Conservation (phyloP, 2,329 filamentous ascomycete genomes). For the Xylaria digitata region DNA sequence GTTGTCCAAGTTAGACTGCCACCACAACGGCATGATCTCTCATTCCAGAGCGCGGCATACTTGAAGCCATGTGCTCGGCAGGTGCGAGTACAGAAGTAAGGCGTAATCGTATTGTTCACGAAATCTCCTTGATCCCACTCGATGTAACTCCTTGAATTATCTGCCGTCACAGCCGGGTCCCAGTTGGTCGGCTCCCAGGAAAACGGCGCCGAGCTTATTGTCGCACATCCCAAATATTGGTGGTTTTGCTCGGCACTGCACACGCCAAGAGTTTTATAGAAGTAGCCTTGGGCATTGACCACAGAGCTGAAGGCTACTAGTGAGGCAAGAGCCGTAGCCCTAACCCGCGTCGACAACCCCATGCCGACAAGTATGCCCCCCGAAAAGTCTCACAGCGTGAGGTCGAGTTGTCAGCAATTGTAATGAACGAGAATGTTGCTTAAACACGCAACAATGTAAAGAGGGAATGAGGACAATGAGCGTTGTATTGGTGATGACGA, state of each 20-base stretch:
- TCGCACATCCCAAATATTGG: constrained; percentile 41
- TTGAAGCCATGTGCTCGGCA: constrained; percentile 49
- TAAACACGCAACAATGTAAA: constrained; percentile 7
- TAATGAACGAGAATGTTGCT: background rate
- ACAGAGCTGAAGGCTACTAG: constrained; percentile 38
- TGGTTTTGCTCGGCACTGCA: constrained; percentile 27
- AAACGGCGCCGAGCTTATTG: constrained; percentile 27
- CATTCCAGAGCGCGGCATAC: constrained; percentile 40
- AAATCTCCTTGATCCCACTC: constrained; percentile 39
- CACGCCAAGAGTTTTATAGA: constrained; percentile 29
- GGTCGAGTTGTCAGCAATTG: background rate
- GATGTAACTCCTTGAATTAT: constrained; percentile 41
- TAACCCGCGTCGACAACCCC: constrained; percentile 37
- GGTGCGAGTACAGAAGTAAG: constrained; percentile 41
- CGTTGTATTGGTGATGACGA: constrained; percentile 17
- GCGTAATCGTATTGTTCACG: constrained; percentile 46
- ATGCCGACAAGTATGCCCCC: constrained; percentile 37
- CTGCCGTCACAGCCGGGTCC: constrained; percentile 23
- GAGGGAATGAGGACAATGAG: constrained; percentile 28
- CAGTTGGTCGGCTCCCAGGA: constrained; percentile 35
- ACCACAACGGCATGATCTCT: constrained; percentile 44
- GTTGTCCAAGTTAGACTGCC: constrained; percentile 38
- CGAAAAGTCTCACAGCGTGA: background rate
- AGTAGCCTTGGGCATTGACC: constrained; percentile 38
- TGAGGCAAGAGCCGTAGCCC: constrained; percentile 40